Conservation (phyloP, 495 filamentous ascomycete species). For the Aspergillus carlsbadensis region DNA sequence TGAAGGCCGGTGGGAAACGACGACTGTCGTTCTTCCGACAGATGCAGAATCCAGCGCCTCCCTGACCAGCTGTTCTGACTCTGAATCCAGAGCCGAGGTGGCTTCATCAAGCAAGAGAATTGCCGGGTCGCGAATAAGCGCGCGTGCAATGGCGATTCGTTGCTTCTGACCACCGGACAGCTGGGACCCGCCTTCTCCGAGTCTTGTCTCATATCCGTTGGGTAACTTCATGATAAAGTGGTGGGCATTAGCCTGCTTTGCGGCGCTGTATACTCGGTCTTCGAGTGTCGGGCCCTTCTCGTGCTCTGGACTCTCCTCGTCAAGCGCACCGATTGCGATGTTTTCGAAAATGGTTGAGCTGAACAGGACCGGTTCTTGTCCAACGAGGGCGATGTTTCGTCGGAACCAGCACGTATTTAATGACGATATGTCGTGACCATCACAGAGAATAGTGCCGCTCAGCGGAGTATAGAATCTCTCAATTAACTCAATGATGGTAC, state of each 20-base stretch:
- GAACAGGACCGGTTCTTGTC: slow-evolving; percentile 50
- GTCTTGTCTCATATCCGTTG: slow-evolving; percentile 68
- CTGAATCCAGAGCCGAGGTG: slow-evolving; percentile 78
- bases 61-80: slow-evolving; percentile 83
- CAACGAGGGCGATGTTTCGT: slow-evolving; percentile 75
- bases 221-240: slow-evolving; percentile 38
- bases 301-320: slow-evolving; percentile 49
- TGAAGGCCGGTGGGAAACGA: slow-evolving; percentile 82
- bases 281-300: slow-evolving; percentile 42
- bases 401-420: slow-evolving; percentile 83
- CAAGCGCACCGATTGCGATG: slow-evolving; percentile 64
- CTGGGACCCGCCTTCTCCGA: slow-evolving; percentile 82
- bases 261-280: slow-evolving; percentile 43
- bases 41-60: slow-evolving; percentile 75
- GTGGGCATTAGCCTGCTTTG: slow-evolving; percentile 59
- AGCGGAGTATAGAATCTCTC: slow-evolving; percentile 84
- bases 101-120: slow-evolving; percentile 88
- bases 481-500: slow-evolving; percentile 59
- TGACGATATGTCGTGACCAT: slow-evolving; percentile 66
- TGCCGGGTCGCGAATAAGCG: slow-evolving; percentile 80
- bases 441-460: slow-evolving; percentile 67
- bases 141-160: slow-evolving; percentile 75
- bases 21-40: slow-evolving; percentile 77
- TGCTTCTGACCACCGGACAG: slow-evolving; percentile 93
- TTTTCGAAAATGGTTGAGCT: slow-evolving; percentile 76